phyloP scores from a whole-genome alignment of 1,284 basidiomycete species.

The Moesziomyces sp. region DNA sequence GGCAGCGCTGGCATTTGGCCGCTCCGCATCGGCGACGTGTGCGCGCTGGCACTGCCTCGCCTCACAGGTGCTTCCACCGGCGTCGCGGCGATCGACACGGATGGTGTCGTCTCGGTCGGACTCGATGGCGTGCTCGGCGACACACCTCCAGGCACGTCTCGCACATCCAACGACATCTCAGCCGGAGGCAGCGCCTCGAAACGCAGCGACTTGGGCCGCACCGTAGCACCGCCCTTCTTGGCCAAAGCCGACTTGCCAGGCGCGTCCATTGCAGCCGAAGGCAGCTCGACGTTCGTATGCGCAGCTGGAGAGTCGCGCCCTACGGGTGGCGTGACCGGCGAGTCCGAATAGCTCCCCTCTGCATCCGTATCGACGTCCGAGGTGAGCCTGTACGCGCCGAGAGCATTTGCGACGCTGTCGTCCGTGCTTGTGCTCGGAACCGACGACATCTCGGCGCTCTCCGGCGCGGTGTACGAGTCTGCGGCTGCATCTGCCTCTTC shows the following conservation, averaged over 20 bases:
- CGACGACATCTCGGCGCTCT: constrained; percentile 39
- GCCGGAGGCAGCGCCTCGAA: constrained; percentile 33
- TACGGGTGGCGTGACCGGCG: constrained; percentile 33
- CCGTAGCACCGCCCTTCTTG: constrained; percentile 12
- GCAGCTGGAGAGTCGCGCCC: constrained; percentile 10
- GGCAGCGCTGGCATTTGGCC: constrained; percentile 24
- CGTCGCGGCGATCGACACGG: background rate
- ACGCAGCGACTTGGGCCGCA: constrained; percentile 44
- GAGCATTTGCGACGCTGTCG: constrained; percentile 22
- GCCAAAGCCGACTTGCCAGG: constrained; percentile 16
- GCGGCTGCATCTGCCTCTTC: constrained; percentile 22
- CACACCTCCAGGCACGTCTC: constrained; percentile 2
- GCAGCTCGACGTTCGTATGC: constrained; percentile 1
- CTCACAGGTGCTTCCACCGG: constrained; percentile 6
- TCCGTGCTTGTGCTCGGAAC: constrained; percentile 35
- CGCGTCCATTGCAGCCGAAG: constrained; percentile 1
- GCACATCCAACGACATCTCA: constrained; percentile 7
- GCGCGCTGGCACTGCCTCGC: constrained; percentile 21
- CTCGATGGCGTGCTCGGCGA: constrained; percentile 16
- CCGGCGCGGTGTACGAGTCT: constrained; percentile 2
- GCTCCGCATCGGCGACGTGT: constrained; percentile 21
- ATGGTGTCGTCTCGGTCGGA: constrained; percentile 5
- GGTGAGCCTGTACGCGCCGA: constrained; percentile 13
- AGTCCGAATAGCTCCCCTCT: constrained; percentile 20
- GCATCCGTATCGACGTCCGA: constrained; percentile 24